Evolutionary conservation across 768 basidiomycete genomes (phyloP).

Genomic region (Naganishia vaughanmartiniae): DNA sequence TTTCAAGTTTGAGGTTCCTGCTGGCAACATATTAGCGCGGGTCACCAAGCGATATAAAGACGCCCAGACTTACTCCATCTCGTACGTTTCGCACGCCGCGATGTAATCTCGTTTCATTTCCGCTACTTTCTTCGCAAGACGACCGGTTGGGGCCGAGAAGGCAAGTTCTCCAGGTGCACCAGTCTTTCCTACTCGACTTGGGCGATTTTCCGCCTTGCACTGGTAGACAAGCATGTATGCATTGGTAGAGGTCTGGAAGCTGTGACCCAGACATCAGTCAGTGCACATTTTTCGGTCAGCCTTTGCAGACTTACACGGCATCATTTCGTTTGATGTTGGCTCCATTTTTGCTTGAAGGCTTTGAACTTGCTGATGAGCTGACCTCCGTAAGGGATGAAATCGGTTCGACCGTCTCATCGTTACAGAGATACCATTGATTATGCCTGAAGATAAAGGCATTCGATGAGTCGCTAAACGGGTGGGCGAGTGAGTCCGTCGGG

Average conservation of each 20-base stretch:
- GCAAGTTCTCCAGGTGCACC: neutral
- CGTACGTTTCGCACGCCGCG: neutral
- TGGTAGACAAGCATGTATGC: slow-evolving; percentile 95
- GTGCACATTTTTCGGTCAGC: neutral
- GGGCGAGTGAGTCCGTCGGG: too few relatives aligned
- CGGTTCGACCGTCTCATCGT: slow-evolving; percentile 67
- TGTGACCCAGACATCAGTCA: slow-evolving; percentile 40
- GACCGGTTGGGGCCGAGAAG: neutral
- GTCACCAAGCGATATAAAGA: neutral
- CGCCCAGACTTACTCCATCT: slow-evolving; percentile 10
- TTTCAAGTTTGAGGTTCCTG: slow-evolving; percentile 8
- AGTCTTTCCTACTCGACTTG: neutral
- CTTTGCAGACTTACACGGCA: neutral
- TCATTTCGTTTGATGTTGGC: neutral
- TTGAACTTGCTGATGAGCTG: neutral
- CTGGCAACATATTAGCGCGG: too few relatives aligned
- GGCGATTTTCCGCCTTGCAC: slow-evolving; percentile 50
- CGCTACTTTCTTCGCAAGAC: slow-evolving; percentile 7
- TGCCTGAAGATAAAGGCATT: slow-evolving; percentile 54
- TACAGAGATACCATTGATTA: slow-evolving; percentile 82
- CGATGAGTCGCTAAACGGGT: neutral
- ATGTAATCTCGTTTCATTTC: slow-evolving; percentile 8
- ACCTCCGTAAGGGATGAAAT: neutral
- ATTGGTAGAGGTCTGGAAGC: slow-evolving; percentile 60
- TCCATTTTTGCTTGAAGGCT: slow-evolving; percentile 1